A percentile compares a stretch with the other conserved stretches of the same genome.
Evolutionary conservation across 345 rosid genomes (phyloP).

Genomic region (Psidium guajava): DNA sequence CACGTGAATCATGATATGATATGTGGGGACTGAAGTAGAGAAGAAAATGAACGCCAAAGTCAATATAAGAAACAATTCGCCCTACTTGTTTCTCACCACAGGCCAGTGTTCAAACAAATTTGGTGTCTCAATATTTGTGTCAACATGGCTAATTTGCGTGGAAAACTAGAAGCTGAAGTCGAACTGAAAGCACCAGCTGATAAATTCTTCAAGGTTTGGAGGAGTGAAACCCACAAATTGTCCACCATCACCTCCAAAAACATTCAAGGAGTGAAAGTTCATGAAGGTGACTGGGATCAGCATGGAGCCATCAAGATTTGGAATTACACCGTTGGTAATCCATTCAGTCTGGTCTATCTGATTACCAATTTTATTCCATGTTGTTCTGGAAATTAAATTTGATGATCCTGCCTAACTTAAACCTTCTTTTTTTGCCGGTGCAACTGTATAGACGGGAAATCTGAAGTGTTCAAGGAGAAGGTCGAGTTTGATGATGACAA

Average conservation of each 20-base stretch:
- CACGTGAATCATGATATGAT: not conserved
- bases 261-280: not conserved
- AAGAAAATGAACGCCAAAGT: not conserved
- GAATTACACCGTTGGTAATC: slow-evolving; percentile 3
- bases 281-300: slow-evolving; percentile 3
- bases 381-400: not conserved
- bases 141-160: not conserved
- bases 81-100: not conserved
- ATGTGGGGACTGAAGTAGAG: not conserved
- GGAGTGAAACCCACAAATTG: not conserved
- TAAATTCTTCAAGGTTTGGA: not conserved
- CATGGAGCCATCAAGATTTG: slow-evolving; percentile 1
- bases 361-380: not conserved
- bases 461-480: slow-evolving; percentile 8
- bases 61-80: not conserved
- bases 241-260: not conserved
- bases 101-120: not conserved
- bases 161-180: not conserved
- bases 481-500: slow-evolving; percentile 14
- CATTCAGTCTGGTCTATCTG: not conserved
- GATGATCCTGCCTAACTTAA: not conserved
- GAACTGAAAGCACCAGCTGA: not conserved
- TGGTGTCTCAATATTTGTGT: not conserved
- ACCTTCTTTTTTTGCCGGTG: not conserved
- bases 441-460: slow-evolving; percentile 6